phyloP scores from a whole-genome alignment of 805 yeast species.

The Debaryomyces tyrocola region DNA sequence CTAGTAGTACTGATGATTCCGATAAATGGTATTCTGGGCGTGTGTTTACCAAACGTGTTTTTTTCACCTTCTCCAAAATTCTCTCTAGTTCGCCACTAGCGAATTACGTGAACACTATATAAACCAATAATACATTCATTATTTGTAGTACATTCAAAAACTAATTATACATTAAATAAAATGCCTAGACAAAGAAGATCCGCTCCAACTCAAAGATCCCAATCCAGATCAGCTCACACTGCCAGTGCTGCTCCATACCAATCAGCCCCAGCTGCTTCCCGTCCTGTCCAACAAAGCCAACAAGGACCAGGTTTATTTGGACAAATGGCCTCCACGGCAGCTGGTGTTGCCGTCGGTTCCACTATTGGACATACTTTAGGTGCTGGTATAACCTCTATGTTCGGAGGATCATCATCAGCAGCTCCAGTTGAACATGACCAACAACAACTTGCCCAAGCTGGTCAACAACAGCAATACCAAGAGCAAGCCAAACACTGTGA shows the following conservation, averaged over 20 bases:
- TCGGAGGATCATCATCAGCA: conserved; percentile 71
- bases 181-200: conserved; percentile 58
- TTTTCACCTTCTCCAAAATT: background rate
- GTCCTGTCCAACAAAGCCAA: conserved; percentile 39
- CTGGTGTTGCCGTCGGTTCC: conserved; percentile 99
- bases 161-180: conserved; percentile 4
- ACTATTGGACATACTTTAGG: conserved; percentile 96
- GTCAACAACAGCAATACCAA: conserved; percentile 34
- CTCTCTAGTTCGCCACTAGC: conserved; percentile 4
- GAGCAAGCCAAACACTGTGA: conserved; percentile 70
- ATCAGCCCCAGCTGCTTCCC: conserved; percentile 43
- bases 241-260: conserved; percentile 59
- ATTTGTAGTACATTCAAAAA: background rate
- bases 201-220: conserved; percentile 49
- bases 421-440: conserved; percentile 52
- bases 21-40: background rate
- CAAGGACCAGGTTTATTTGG: conserved; percentile 85
- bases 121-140: background rate
- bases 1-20: background rate
- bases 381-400: conserved; percentile 87
- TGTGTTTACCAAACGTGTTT: background rate
- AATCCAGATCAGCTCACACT: conserved; percentile 72
- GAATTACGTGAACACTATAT: background rate
- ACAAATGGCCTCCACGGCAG: conserved; percentile 98
- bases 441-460: conserved; percentile 44